Evolutionary conservation across 164 flowering plant species (phyloP).

Genomic region (Nymphaea thermarum): DNA sequence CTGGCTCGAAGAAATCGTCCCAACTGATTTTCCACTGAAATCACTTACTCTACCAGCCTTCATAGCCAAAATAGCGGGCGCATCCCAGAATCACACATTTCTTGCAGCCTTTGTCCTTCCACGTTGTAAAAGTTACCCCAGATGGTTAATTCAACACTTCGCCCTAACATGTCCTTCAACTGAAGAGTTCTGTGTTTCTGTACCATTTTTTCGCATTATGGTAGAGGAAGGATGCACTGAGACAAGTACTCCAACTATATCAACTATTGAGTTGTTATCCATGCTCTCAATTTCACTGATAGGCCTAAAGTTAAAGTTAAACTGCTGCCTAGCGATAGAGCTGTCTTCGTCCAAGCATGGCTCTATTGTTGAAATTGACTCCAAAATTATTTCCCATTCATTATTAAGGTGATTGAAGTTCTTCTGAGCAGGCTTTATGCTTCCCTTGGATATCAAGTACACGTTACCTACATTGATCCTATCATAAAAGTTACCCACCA

Average conservation of each 20-base stretch:
- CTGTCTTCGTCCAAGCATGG: conserved; percentile 51
- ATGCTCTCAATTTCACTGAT: too few species aligned
- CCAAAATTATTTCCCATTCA: conserved; percentile 33
- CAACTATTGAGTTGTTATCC: too few species aligned
- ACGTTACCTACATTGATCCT: conserved; percentile 74
- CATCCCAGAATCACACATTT: conserved; percentile 60
- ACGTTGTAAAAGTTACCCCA: too few species aligned
- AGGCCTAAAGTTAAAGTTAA: conserved; percentile 47
- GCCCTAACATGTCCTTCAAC: too few species aligned
- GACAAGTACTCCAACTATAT: too few species aligned
- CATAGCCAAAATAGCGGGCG: conserved; percentile 82
- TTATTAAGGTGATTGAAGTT: conserved; percentile 34
- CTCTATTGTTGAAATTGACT: conserved; percentile 48
- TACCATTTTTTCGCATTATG: too few species aligned
- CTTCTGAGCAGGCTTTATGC: conserved; percentile 67
- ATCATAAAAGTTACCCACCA: conserved; percentile 71
- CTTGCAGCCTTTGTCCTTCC: too few species aligned
- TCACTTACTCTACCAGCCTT: conserved; percentile 73
- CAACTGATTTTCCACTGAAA: conserved; percentile 77
- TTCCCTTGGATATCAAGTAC: conserved; percentile 73
- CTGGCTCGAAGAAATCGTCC: conserved; percentile 61
- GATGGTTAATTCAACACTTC: too few species aligned
- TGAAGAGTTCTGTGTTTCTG: too few species aligned
- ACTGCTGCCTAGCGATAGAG: conserved; percentile 56
- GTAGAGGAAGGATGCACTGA: too few species aligned